A percentile compares a stretch with the other conserved stretches of the same genome.
Evolutionary conservation across 2,329 filamentous ascomycete genomes (phyloP).

Genomic region (Aspergillus intermedius): DNA sequence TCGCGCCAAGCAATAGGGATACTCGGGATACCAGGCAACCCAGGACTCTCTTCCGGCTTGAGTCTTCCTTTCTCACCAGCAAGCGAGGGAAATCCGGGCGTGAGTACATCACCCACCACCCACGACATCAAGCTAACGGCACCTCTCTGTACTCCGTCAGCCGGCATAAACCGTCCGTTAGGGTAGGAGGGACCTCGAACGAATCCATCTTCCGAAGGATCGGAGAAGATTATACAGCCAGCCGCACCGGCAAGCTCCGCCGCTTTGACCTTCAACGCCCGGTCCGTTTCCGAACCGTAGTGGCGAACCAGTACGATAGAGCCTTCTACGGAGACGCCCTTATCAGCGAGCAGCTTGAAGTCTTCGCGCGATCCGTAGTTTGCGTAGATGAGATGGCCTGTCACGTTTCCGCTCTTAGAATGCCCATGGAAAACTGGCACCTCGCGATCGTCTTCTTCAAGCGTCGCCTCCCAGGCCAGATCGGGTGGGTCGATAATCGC

Average conservation of each 20-base stretch:
- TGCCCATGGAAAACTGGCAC: constrained; percentile 81
- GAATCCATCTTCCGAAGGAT: constrained; percentile 80
- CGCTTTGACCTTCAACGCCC: constrained; percentile 77
- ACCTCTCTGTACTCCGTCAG: constrained; percentile 75
- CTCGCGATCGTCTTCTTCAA: constrained; percentile 78
- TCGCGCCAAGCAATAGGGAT: constrained; percentile 85
- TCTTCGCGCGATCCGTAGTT: constrained; percentile 86
- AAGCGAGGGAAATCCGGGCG: constrained; percentile 67
- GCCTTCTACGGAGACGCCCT: constrained; percentile 66
- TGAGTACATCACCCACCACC: constrained; percentile 85
- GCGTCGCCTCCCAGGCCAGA: constrained; percentile 66
- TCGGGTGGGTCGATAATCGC: constrained; percentile 68
- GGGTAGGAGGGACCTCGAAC: constrained; percentile 66
- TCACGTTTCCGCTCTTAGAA: constrained; percentile 79
- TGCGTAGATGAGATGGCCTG: constrained; percentile 79
- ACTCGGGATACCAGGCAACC: constrained; percentile 77
- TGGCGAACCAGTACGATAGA: constrained; percentile 80
- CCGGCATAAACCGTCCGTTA: constrained; percentile 70
- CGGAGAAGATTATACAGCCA: constrained; percentile 88
- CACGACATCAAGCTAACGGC: constrained; percentile 73
- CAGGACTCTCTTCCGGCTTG: constrained; percentile 62
- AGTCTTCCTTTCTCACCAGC: constrained; percentile 53
- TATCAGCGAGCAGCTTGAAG: constrained; percentile 65
- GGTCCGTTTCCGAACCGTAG: constrained; percentile 65
- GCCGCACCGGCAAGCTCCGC: constrained; percentile 79